A percentile compares a stretch with the other conserved stretches of the same genome.
phyloP scores from a whole-genome alignment of 768 basidiomycete genomes.

The Naganishia vaughanmartiniae region DNA sequence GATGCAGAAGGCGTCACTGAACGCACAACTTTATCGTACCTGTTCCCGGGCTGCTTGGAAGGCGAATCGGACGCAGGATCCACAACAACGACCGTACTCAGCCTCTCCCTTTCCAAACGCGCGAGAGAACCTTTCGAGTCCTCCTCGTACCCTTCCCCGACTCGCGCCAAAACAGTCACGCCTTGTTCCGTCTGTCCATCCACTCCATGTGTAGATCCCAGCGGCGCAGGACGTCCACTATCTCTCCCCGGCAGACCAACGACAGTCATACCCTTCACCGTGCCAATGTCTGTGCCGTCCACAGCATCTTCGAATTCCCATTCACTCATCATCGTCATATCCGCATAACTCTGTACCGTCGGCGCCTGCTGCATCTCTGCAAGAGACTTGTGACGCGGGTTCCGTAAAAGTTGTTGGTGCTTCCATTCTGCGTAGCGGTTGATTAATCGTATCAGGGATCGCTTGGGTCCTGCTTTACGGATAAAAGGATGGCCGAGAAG shows the following conservation, averaged over 20 bases:
- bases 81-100: slow-evolving; percentile 5
- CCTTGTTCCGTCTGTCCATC: slow-evolving; percentile 31
- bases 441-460: slow-evolving; percentile 78
- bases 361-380: slow-evolving; percentile 31
- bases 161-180: neutral
- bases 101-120: slow-evolving; percentile 47
- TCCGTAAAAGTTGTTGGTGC: slow-evolving; percentile 54
- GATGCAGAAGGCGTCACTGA: neutral
- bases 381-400: slow-evolving; percentile 49
- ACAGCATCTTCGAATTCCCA: slow-evolving; percentile 77
- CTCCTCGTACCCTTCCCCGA: slow-evolving; percentile 32
- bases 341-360: slow-evolving; percentile 29
- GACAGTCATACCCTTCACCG: slow-evolving; percentile 53
- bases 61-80: neutral
- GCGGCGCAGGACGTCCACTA: slow-evolving; percentile 61
- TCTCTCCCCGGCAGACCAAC: slow-evolving; percentile 64
- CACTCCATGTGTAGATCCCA: slow-evolving; percentile 63
- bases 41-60: neutral
- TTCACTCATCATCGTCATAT: slow-evolving; percentile 75
- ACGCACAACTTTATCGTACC: neutral
- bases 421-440: slow-evolving; percentile 81
- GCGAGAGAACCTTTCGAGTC: slow-evolving; percentile 12
- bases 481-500: slow-evolving; percentile 93
- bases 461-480: slow-evolving; percentile 74
- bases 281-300: neutral